Conservation (phyloP, 2,329 filamentous ascomycete species). For the Calonectria pteridis region DNA sequence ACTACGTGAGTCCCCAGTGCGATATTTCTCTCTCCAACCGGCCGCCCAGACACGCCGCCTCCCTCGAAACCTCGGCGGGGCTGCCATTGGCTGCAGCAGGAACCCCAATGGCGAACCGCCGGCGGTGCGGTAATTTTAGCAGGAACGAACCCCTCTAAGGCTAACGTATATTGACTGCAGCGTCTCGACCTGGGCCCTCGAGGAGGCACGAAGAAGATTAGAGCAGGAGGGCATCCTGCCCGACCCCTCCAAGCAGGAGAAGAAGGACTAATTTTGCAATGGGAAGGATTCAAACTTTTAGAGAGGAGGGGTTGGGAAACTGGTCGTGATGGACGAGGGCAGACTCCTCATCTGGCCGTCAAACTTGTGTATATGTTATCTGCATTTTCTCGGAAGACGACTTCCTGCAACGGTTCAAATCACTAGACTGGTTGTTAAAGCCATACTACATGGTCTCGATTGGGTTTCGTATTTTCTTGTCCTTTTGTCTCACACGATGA, state of each 20-base stretch:
- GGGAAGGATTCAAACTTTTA: constrained; percentile 28
- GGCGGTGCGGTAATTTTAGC: constrained; percentile 43
- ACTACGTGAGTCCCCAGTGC: constrained; percentile 81
- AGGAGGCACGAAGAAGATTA: constrained; percentile 94
- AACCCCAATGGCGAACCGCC: constrained; percentile 20
- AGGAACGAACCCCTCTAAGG: constrained; percentile 12
- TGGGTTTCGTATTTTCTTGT: constrained; percentile 1
- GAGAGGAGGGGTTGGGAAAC: constrained; percentile 20
- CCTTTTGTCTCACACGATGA: background rate
- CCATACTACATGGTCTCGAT: constrained; percentile 21
- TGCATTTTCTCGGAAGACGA: constrained; percentile 46
- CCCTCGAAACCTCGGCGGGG: background rate
- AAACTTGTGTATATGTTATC: constrained; percentile 51
- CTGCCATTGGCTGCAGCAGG: constrained; percentile 9
- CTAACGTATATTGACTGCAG: constrained; percentile 63
- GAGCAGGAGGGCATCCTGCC: constrained; percentile 95
- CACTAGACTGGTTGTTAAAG: constrained; percentile 45
- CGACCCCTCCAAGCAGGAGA: constrained; percentile 75
- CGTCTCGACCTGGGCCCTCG: constrained; percentile 99
- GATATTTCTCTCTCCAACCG: constrained; percentile 21
- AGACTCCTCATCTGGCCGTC: constrained; percentile 31
- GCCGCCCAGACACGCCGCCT: background rate
- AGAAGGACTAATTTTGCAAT: constrained; percentile 57
- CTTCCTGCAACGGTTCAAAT: constrained; percentile 47
- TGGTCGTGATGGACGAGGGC: constrained; percentile 26